Conservation (phyloP, 768 basidiomycete genomes). For the Suillus paluster region DNA sequence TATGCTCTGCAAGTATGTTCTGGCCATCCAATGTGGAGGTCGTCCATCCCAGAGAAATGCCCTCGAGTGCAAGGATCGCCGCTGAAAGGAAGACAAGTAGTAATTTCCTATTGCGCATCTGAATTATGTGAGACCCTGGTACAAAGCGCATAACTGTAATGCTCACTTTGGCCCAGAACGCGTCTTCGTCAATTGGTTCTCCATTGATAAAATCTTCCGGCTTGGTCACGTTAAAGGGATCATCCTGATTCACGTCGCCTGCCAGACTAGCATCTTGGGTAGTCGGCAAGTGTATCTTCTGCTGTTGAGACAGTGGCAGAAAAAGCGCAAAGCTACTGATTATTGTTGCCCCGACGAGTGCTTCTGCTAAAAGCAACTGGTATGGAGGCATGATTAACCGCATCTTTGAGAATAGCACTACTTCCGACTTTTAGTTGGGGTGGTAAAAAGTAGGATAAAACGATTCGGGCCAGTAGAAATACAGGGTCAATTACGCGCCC, state of each 20-base stretch:
- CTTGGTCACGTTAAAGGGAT: conserved; percentile 75
- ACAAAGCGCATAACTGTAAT: neutral
- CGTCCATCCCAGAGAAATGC: conserved; percentile 58
- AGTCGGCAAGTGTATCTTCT: conserved; percentile 56
- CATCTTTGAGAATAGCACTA: neutral
- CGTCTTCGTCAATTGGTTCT: conserved; percentile 60
- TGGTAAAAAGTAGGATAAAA: neutral
- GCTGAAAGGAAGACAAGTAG: conserved; percentile 50
- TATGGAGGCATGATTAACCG: conserved; percentile 55
- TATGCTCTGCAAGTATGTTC: conserved; percentile 35
- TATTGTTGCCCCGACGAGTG: conserved; percentile 47
- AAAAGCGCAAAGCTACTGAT: conserved; percentile 50
- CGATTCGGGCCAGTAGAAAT: neutral
- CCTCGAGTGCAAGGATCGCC: conserved; percentile 52
- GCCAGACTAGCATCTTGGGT: conserved; percentile 24
- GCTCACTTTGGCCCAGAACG: conserved; percentile 63
- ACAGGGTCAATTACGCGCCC: neutral
- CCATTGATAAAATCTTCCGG: conserved; percentile 74
- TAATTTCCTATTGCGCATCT: conserved; percentile 48
- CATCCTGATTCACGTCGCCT: conserved; percentile 35
- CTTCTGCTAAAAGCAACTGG: conserved; percentile 58
- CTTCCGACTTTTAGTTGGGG: neutral
- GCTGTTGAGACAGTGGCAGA: conserved; percentile 45
- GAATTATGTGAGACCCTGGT: neutral
- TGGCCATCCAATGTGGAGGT: conserved; percentile 24